phyloP scores from a whole-genome alignment of 1,284 basidiomycete genomes.

The Prillingera fragicola region DNA sequence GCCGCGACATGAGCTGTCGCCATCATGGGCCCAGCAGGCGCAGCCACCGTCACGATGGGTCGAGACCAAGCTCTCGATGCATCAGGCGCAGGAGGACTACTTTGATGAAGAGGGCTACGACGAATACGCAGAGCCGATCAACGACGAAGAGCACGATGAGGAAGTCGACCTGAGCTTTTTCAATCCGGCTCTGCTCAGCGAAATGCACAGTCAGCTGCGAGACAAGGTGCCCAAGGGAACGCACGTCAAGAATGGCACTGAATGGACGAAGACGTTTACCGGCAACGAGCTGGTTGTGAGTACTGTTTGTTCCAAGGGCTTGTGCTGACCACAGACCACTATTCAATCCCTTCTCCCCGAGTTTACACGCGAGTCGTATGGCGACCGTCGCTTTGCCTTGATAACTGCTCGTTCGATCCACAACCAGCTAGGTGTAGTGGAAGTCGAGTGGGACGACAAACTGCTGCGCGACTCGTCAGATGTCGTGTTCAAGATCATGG shows the following conservation, averaged over 20 bases:
- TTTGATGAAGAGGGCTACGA: constrained; percentile 52
- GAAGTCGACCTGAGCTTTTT: constrained; percentile 75
- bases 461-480: constrained; percentile 83
- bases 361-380: constrained; percentile 64
- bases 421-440: constrained; percentile 89
- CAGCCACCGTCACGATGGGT: constrained; percentile 41
- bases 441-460: constrained; percentile 89
- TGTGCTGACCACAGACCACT: constrained; percentile 56
- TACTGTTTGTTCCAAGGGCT: constrained; percentile 21
- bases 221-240: constrained; percentile 78
- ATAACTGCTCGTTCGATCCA: constrained; percentile 83
- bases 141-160: constrained; percentile 52
- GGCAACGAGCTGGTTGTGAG: constrained; percentile 86
- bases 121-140: constrained; percentile 47
- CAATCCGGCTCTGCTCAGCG: constrained; percentile 78
- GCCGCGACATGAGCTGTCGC: constrained; percentile 19
- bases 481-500: constrained; percentile 93
- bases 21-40: constrained; percentile 33
- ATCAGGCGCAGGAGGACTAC: constrained; percentile 38
- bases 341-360: constrained; percentile 71
- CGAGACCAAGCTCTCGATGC: constrained; percentile 44
- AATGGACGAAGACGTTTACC: constrained; percentile 80
- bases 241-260: constrained; percentile 85
- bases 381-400: constrained; percentile 73
- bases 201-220: constrained; percentile 77